A percentile compares a stretch with the other conserved stretches of the same genome.
Evolutionary conservation across 371 early-diverging fungal species (phyloP).

Genomic region (Choanephora cucurbitarum): DNA sequence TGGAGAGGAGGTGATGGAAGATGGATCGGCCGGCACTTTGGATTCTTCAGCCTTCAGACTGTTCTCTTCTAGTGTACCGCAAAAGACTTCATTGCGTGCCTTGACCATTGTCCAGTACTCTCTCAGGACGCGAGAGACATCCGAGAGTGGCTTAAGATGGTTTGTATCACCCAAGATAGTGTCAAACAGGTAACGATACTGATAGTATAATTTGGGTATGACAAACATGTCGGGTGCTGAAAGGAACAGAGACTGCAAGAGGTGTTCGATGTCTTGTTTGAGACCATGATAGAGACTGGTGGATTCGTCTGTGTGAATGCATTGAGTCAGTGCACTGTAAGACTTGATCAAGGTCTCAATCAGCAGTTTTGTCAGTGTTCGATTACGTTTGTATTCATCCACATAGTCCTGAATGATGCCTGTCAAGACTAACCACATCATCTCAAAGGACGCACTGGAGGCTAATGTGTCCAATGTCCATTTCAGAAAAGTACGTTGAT

Average conservation of each 20-base stretch:
- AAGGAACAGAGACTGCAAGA: slow-evolving; percentile 60
- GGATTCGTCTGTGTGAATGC: slow-evolving; percentile 9
- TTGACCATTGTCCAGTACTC: slow-evolving; percentile 47
- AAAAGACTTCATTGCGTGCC: slow-evolving; percentile 51
- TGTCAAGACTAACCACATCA: slow-evolving; percentile 67
- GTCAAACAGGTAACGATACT: slow-evolving; percentile 41
- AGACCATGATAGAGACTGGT: slow-evolving; percentile 42
- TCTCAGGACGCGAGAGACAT: slow-evolving; percentile 36
- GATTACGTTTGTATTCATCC: slow-evolving; percentile 65
- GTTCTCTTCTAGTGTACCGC: slow-evolving; percentile 43
- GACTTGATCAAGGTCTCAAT: slow-evolving; percentile 62
- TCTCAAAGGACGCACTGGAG: slow-evolving; percentile 54
- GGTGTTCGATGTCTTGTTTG: slow-evolving; percentile 53
- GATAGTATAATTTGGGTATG: slow-evolving; percentile 56
- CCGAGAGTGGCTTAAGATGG: slow-evolving; percentile 16
- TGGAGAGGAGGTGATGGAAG: no score
- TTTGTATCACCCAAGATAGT: slow-evolving; percentile 33
- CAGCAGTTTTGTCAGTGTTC: slow-evolving; percentile 67
- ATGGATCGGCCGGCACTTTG: no score
- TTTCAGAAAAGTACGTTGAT: slow-evolving; percentile 68
- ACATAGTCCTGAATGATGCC: slow-evolving; percentile 65
- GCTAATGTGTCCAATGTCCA: slow-evolving; percentile 60
- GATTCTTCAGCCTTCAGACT: slow-evolving; percentile 11
- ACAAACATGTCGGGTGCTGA: slow-evolving; percentile 72
- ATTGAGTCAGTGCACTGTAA: slow-evolving; percentile 53